Evolutionary conservation across 2,329 filamentous ascomycete species (phyloP), one percentile per base, ranked within the genome.

Genomic region (Escovopsis sp.): DNA sequence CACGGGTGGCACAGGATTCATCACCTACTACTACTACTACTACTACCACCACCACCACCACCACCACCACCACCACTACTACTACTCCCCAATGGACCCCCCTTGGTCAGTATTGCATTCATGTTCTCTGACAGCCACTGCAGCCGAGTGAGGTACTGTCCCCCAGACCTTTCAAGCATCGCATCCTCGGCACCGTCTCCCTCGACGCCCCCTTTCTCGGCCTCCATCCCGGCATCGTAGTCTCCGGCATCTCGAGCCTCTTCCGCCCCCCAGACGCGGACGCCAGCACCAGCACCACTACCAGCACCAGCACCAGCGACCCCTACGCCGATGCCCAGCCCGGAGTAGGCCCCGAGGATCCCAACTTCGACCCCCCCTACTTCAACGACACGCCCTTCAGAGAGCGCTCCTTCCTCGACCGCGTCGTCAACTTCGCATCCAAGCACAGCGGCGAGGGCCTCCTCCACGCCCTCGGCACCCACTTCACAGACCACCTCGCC

Each of bases 121-220:
- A n/a, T n/a, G n/a, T n/a, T n/a, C n/a, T n/a, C n/a, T 30, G 27
- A 30, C 27, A 9, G 27, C 27, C 8, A 3, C 9, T 30, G 27
- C 9, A 30, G 27, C 27, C 27, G 8, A 30, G 27, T 11, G 27
- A 30, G 27, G 7, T 30, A 11, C 27, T 30, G 8, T 30, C 27
- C 5, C 27, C 27, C 8, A 30, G 27, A 3, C 64, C 64, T 10
- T 76, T 83, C 49, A 78, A 76, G 47, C 84, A 94, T 62, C 74
- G 77, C 9, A 82, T 94, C 34, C 60, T 94, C 27, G 88, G 88
- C 0, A 79, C 79, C 5, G 68, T 95, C 43, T 84, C 83, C 43
- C 80, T 94, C 39, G 88, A 95, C 59, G 82, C 84, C 0, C 88
- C 88, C 0, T 86, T 93, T 44, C 67, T 94, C 6, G 88, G 88